Evolutionary conservation across 805 yeast species (phyloP).

Genomic region (Hanseniaspora opuntiae): DNA sequence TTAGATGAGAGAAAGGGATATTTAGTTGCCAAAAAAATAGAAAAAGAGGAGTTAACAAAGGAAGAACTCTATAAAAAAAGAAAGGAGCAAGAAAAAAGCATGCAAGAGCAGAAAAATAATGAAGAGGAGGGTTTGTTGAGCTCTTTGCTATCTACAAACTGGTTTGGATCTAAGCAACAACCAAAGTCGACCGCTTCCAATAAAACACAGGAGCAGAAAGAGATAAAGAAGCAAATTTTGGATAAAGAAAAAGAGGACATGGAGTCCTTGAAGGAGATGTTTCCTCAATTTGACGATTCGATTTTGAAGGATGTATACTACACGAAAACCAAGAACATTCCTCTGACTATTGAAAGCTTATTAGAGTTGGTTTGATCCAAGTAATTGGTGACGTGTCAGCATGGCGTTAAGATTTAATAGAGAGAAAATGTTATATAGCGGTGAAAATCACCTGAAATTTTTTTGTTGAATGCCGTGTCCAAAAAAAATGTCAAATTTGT

Average conservation of each 20-base stretch:
- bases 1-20: conserved; percentile 21
- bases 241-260: conserved; percentile 28
- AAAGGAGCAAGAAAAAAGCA: not conserved
- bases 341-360: not conserved
- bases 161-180: conserved; percentile 1
- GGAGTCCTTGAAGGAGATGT: conserved; percentile 48
- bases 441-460: not conserved
- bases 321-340: conserved; percentile 47
- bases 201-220: not conserved
- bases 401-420: no score
- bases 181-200: not conserved
- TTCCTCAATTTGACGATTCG: conserved; percentile 58
- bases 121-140: not conserved
- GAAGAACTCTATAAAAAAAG: not conserved
- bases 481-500: no score
- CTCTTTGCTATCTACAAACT: not conserved
- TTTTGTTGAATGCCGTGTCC: no score
- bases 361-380: conserved; percentile 1
- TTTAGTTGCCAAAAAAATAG: not conserved
- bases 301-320: conserved; percentile 56
- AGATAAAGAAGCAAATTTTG: conserved; percentile 32
- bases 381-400: no score
- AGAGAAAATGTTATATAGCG: no score
- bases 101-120: not conserved
- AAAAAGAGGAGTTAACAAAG: not conserved